Base-by-base conservation (phyloP, 129 eudicot genomes). In the Erigeron canadensis region DNA sequence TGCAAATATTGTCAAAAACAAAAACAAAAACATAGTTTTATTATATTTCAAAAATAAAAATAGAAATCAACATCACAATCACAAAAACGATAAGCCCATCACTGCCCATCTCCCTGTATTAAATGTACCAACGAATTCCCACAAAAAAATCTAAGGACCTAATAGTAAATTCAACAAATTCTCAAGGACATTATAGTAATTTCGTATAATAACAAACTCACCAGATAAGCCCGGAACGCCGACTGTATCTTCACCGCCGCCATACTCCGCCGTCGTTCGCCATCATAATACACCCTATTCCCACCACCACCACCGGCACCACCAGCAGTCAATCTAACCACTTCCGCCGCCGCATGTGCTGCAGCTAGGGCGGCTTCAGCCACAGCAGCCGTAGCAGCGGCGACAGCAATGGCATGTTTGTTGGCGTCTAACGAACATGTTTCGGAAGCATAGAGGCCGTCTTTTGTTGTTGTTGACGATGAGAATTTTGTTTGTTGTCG, bases 331-430 rank as follows among this genome's bases (percentile, higher is more conserved):
- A 94, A 78, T 56, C 96, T 81, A 3, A 94, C 99, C 3, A 94
- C 99, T 75, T 94, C 95, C 1, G 97, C 99, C 7, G 99, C 99
- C 5, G 99, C 97, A 55, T 86, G 89, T 0, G 99, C 99, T 15
- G 99, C 99, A 15, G 93, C 99, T 4, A 94, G 86, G 5, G 99
- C 99, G 0, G 99, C 99, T 72, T 94, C 97, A 0, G 99, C 99
- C 37, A 88, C 99, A 0, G 90, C 97, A 3, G 97, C 99, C 6
- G 97, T 94, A 22, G 99, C 97, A 22, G 90, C 97, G 5, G 99
- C 99, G 37, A 94, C 99, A 10, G 97, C 99, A 60, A 94, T 90
- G 0, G 99, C 99, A 68, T 90, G 99, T 44, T 86, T 90, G 74
- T 86, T 94, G 6, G 94, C 87, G 45, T 94, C 98, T 45, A 84